Base-by-base conservation (phyloP, 371 early-diverging fungal species). In the Conidiobolus incongruus region DNA sequence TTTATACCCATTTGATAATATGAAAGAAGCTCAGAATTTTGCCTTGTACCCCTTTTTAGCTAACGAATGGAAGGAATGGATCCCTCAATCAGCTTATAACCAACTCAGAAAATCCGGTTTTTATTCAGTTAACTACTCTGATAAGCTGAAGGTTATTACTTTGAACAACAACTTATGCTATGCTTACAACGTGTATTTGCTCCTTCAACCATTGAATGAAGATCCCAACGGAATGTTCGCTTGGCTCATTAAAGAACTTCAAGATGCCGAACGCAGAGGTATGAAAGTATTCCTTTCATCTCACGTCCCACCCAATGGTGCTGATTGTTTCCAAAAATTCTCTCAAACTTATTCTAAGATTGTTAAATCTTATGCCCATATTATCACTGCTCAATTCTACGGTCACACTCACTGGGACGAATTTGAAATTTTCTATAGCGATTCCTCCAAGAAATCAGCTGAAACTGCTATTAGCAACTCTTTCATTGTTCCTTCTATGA, bases 341-440 rank as follows among this genome's bases (percentile, higher is more conserved):
- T 36, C 31, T n/a, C 10, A 21, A 13, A 29, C 34, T 19, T 51
- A 37, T 28, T 24, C 22, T 15, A 28, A 29, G 24, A 51, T 51
- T 12, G 17, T 47, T 10, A 31, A 37, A 15, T n/a, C 48, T 11
- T 51, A 43, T 19, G 21, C 24, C 17, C 34, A 47, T 17, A 43
- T 35, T 20, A 51, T 51, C 24, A 26, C 19, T 24, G 51, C 35
- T 12, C 51, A 51, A 35, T 51, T 51, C 40, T 51, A 38, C 17
- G 51, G 51, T 8, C 51, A 51, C 23, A 20, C 32, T 26, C 51
- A 51, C 30, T 38, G 41, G 15, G 51, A 51, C 17, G 48, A 47
- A 34, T 51, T 47, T 26, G 21, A 47, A 34, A 28, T 51, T 7
- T 38, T 44, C 38, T 51, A 51, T 22, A 17, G 2, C 15, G 32